phyloP scores from a whole-genome alignment of 129 eudicot genomes.

The Heracleum sosnowskyi region DNA sequence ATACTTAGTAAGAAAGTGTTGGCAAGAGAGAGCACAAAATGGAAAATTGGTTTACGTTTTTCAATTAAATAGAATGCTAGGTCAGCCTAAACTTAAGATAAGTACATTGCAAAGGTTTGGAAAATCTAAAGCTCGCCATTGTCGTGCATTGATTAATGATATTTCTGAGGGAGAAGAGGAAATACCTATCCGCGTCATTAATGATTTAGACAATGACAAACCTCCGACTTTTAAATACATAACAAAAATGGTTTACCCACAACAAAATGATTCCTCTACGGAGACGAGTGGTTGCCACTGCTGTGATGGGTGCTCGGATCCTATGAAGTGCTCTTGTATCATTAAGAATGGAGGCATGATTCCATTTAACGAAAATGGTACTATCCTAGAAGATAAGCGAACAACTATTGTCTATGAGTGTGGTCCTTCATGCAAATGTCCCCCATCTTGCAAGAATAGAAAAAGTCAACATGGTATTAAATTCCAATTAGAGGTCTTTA shows the following conservation, averaged over 20 bases:
- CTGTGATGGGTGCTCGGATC: constrained; percentile 22
- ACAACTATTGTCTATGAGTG: constrained; percentile 27
- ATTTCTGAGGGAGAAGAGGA: constrained; percentile 30
- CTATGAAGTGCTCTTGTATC: constrained; percentile 21
- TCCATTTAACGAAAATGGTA: constrained; percentile 21
- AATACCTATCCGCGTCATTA: constrained; percentile 16
- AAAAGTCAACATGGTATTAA: constrained; percentile 29
- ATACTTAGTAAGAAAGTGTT: constrained; percentile 15
- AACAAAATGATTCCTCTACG: too few relatives aligned
- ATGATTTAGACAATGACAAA: constrained; percentile 16
- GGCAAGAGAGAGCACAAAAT: constrained; percentile 19
- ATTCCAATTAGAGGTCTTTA: constrained; percentile 32
- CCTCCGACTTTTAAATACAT: constrained; percentile 22
- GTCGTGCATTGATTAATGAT: constrained; percentile 10
- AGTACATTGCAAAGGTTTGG: not conserved
- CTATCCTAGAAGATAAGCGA: constrained; percentile 12
- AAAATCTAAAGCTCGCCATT: not conserved
- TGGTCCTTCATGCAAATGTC: constrained; percentile 39
- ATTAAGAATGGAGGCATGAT: constrained; percentile 22
- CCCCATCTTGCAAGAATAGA: constrained; percentile 34
- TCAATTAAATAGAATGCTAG: constrained; percentile 17
- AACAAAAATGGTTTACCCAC: constrained; percentile 15
- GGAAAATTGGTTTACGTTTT: constrained; percentile 41
- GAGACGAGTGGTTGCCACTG: constrained; percentile 19
- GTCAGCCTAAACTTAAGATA: constrained; percentile 17